phyloP scores from a whole-genome alignment of 2,329 filamentous ascomycete genomes.

The Pseudogymnoascus sp. region DNA sequence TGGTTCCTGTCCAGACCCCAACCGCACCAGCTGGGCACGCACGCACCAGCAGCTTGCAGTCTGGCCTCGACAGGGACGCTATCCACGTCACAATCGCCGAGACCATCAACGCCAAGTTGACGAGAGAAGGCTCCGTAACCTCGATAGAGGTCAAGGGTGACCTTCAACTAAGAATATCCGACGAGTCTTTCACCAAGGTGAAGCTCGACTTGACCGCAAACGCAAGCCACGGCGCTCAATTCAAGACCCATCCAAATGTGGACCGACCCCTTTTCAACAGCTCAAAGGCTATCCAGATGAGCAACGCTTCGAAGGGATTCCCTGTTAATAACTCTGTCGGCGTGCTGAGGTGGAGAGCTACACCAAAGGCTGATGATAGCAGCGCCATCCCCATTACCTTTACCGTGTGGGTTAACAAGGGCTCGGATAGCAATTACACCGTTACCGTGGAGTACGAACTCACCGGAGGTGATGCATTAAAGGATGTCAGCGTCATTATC shows the following conservation, averaged over 20 bases:
- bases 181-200: constrained; percentile 82
- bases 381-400: constrained; percentile 86
- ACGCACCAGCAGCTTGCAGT: constrained; percentile 49
- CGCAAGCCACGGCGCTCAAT: constrained; percentile 75
- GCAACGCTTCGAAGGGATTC: constrained; percentile 80
- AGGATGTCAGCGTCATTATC: constrained; percentile 79
- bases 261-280: constrained; percentile 81
- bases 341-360: constrained; percentile 85
- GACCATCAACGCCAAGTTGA: constrained; percentile 80
- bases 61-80: constrained; percentile 68
- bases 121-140: constrained; percentile 77
- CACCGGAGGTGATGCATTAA: constrained; percentile 67
- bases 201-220: constrained; percentile 73
- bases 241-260: constrained; percentile 93
- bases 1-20: constrained; percentile 48
- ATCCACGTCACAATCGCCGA: constrained; percentile 85
- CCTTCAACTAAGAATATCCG: constrained; percentile 80
- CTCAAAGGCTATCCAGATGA: constrained; percentile 79
- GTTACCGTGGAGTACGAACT: constrained; percentile 95
- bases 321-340: constrained; percentile 89
- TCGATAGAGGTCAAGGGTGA: constrained; percentile 87
- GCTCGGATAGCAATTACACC: constrained; percentile 68
- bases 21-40: constrained; percentile 42
- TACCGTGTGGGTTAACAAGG: constrained; percentile 95
- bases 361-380: constrained; percentile 70